Conservation (phyloP, 805 yeast species). For the Ogataea angusta region DNA sequence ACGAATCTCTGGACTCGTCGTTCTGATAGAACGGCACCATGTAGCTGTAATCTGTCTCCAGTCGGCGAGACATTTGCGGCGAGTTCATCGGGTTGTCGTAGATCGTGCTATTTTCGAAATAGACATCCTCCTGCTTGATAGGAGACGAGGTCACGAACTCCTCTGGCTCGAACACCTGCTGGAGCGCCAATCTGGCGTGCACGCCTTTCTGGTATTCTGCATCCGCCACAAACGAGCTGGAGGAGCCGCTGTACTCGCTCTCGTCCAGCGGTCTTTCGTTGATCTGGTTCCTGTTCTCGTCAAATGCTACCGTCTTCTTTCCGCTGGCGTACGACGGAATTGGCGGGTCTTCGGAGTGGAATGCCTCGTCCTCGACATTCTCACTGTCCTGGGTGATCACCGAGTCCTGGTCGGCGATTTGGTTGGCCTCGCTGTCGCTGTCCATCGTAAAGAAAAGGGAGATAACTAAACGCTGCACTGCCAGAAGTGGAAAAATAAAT, state of each 20-base stretch:
- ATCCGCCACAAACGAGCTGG: not conserved
- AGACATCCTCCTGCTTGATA: not conserved
- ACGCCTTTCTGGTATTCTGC: not conserved
- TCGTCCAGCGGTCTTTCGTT: not conserved
- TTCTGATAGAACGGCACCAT: constrained; percentile 1
- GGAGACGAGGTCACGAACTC: constrained; percentile 5
- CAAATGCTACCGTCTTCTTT: constrained; percentile 13
- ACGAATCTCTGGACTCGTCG: constrained; percentile 4
- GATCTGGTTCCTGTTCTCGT: constrained; percentile 3
- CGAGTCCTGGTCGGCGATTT: constrained; percentile 17
- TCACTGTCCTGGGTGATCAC: constrained; percentile 9
- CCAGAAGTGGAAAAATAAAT: not conserved
- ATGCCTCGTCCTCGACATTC: constrained; percentile 11
- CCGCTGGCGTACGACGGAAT: constrained; percentile 12
- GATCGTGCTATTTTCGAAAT: not conserved
- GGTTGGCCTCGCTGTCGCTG: constrained; percentile 13
- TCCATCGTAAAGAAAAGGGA: constrained; percentile 5
- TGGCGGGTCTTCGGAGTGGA: constrained; percentile 16
- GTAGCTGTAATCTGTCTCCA: not conserved
- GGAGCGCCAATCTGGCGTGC: not conserved
- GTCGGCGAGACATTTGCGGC: not conserved
- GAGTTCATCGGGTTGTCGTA: constrained; percentile 7
- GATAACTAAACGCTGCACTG: constrained; percentile 8
- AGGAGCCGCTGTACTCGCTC: not conserved
- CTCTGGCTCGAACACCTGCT: not conserved